Percentiles rank a stretch among this genome's conserved stretches.
phyloP scores from a whole-genome alignment of 345 rosid genomes.

The Citrus unshiu region DNA sequence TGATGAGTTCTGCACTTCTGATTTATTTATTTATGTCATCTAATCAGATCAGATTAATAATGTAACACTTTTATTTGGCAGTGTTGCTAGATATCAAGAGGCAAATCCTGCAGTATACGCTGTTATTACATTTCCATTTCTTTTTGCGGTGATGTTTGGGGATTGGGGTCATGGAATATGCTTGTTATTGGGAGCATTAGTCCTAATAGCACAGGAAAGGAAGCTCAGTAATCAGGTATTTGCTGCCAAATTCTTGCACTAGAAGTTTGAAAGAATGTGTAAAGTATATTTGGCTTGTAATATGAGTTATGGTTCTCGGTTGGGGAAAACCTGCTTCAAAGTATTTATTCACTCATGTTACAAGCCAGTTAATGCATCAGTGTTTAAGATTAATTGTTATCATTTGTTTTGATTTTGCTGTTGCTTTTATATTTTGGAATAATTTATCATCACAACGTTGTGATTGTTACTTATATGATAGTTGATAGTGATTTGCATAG shows the following conservation, averaged over 20 bases:
- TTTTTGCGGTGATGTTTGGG: conserved; percentile 99
- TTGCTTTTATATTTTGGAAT: neutral
- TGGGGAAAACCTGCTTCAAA: neutral
- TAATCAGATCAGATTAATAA: conserved; percentile 17
- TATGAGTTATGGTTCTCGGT: neutral
- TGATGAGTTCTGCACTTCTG: conserved; percentile 6
- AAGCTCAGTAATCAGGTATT: conserved; percentile 72
- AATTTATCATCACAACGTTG: neutral
- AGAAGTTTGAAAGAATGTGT: neutral
- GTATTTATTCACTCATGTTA: neutral
- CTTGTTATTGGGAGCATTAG: conserved; percentile 84
- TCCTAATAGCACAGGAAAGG: conserved; percentile 84
- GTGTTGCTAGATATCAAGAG: conserved; percentile 96
- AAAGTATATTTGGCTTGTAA: neutral
- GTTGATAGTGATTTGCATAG: neutral
- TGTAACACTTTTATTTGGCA: conserved; percentile 40
- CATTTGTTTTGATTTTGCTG: neutral
- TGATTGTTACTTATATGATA: neutral
- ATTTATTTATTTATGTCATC: conserved; percentile 4
- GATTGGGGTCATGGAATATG: conserved; percentile 99
- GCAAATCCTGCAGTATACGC: conserved; percentile 96
- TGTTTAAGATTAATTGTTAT: neutral
- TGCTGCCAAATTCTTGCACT: neutral
- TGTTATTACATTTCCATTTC: conserved; percentile 87
- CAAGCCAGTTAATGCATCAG: neutral